phyloP scores from a whole-genome alignment of 441 rosid species.

The Pelargonium citronellum region DNA sequence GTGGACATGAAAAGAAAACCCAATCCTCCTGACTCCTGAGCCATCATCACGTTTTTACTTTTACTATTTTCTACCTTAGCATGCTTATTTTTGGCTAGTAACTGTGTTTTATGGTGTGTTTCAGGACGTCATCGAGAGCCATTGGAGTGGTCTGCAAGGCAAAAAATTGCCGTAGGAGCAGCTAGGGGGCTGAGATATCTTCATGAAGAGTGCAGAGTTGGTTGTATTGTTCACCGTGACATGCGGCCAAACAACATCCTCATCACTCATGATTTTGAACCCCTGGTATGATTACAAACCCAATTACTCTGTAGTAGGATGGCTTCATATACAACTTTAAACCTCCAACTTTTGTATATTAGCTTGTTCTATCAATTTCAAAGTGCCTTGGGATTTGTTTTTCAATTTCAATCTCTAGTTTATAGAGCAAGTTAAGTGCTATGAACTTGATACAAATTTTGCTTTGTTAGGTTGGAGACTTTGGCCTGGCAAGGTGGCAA shows the following conservation, averaged over 20 bases:
- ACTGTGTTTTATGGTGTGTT: background rate
- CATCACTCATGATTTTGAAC: constrained; percentile 93
- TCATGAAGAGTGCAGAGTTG: constrained; percentile 99
- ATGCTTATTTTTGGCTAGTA: no score
- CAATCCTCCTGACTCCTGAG: no score
- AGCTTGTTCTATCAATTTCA: background rate
- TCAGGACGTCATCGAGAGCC: constrained; percentile 58
- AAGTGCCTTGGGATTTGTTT: background rate
- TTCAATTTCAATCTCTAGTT: background rate
- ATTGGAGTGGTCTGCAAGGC: constrained; percentile 86
- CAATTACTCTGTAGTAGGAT: background rate
- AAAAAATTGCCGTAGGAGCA: constrained; percentile 94
- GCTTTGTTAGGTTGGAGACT: constrained; percentile 79
- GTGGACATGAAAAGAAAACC: background rate
- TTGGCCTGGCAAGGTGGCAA: constrained; percentile 98
- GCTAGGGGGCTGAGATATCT: constrained; percentile 97
- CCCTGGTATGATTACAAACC: constrained; percentile 50
- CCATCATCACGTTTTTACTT: no score
- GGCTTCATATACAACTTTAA: background rate
- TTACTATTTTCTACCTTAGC: no score
- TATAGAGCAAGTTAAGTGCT: background rate
- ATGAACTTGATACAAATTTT: constrained; percentile 14
- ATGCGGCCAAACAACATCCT: constrained; percentile 98
- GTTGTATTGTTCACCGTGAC: constrained; percentile 98
- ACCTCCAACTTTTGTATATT: background rate